A percentile compares a stretch with the other conserved stretches of the same genome.
Conservation (phyloP, 1,284 basidiomycete genomes). For the Neolentinus lepideus region DNA sequence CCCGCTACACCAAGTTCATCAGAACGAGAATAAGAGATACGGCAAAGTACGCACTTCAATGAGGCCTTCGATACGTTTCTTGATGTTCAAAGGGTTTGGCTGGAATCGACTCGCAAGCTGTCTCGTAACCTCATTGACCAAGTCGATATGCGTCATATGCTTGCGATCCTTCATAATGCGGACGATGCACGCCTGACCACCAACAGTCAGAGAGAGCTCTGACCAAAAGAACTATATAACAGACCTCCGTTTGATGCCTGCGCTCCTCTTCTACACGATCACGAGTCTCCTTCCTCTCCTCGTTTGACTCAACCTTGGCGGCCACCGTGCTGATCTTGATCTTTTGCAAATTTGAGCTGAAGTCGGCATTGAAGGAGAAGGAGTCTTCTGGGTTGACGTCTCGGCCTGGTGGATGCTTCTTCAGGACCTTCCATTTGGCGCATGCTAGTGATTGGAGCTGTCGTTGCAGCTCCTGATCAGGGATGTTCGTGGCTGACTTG, state of each 20-base stretch:
- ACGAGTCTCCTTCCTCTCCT: slow-evolving; percentile 89
- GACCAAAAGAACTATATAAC: slow-evolving; percentile 14
- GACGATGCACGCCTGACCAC: slow-evolving; percentile 84
- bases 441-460: slow-evolving; percentile 95
- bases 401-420: slow-evolving; percentile 85
- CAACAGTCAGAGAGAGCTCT: not conserved
- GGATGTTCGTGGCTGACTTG: slow-evolving; percentile 64
- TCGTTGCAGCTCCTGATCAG: slow-evolving; percentile 77
- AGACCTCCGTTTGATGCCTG: slow-evolving; percentile 83
- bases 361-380: slow-evolving; percentile 87
- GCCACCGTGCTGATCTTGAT: slow-evolving; percentile 95
- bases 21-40: slow-evolving; percentile 3
- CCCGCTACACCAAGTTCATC: slow-evolving; percentile 40
- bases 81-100: slow-evolving; percentile 82
- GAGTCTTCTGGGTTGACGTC: slow-evolving; percentile 73
- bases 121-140: slow-evolving; percentile 86
- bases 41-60: slow-evolving; percentile 68
- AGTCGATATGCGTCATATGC: slow-evolving; percentile 81
- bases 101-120: slow-evolving; percentile 84
- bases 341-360: slow-evolving; percentile 76
- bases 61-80: slow-evolving; percentile 90
- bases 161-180: slow-evolving; percentile 98
- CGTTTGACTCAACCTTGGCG: slow-evolving; percentile 76
- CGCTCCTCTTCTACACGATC: slow-evolving; percentile 92
- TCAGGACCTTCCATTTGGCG: slow-evolving; percentile 92